Base-by-base conservation (phyloP, 768 basidiomycete genomes). In the Termitomyces sp. region DNA sequence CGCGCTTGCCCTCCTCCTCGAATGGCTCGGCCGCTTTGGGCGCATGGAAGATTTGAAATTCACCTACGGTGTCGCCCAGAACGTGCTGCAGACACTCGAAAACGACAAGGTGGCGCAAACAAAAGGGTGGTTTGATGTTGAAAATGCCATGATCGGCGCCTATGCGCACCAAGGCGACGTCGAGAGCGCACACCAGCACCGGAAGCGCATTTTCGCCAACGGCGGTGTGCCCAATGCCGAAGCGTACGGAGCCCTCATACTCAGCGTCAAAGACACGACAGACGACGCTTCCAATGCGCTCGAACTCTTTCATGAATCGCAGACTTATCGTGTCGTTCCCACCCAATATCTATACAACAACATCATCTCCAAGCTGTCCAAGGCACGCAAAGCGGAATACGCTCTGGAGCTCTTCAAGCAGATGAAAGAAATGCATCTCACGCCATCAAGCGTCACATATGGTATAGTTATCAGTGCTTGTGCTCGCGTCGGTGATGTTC, bases 271-370 rank as follows among this genome's bases (percentile, higher is more conserved):
- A 72, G 94, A 98, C 62, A 97, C 96, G 22, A 98, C 97, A 11
- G 96, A 98, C 70, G 96, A 98, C 65, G 88, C 94, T 0, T 81
- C 86, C 3, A 91, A 94, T 61, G 95, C 94, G 0, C 76, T 94
- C 71, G 80, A 84, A 32, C 80, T 98, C 32, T 98, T 88, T 75
- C 74, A 86, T 30, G 95, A 99, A 70, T 80, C 88, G 22, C 80
- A 85, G 59, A 70, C 74, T 45, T 80, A 83, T 28, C 85, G 85
- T 9, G 90, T 96, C 40, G 63, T 66, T 33, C 88, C 93, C 16
- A 94, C 92, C 66, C 79, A 88, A 48, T 99, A 88, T 73, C 82
- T 99, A 40, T 99, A 90, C 78, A 98, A 99, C 76, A 98, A 92
- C 64, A 88, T 95, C 74, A 98, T 99, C 72, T 94, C 92, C 61